Base-by-base conservation (phyloP, 1,284 basidiomycete genomes). In the Retiboletus fuscus region DNA sequence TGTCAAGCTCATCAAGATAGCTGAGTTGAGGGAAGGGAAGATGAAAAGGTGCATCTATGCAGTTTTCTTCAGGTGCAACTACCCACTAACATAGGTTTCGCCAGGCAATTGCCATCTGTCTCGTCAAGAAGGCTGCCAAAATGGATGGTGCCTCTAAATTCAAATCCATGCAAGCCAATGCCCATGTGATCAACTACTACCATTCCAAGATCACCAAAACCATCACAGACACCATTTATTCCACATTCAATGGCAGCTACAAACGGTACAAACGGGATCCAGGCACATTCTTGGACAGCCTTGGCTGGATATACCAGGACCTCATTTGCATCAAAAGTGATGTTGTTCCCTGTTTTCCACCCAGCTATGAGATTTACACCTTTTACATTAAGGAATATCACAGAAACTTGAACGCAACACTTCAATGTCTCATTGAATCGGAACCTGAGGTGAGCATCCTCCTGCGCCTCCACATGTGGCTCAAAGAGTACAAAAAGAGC, bases 241-340 rank as follows among this genome's bases (percentile, higher is more conserved):
- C 86, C 55, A 90, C 91, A 69, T 96, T 98, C 77, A 88, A 93
- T 12, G 87, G 88, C 30, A 91, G 91, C 24, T 95, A 92, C 80
- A 83, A 87, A 58, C 88, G 87, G 44, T 87, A 91, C 76, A 87
- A 90, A 74, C 86, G 88, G 34, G 88, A 95, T 76, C 90, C 93
- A 20, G 84, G 90, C 28, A 87, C 84, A 0, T 98, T 98, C 83
- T 86, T 99, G 69, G 91, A 93, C 28, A 89, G 89, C 67, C 85
- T 98, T 20, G 86, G 90, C 61, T 99, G 96, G 96, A 91, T 99
- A 77, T 99, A 97, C 84, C 93, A 98, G 79, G 98, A 99, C 81
- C 89, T 99, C 76, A 93, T 96, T 71, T 90, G 94, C 46, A 93
- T 99, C 73, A 93, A 97, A 82, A 90, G 91, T 78, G 93, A 96